Percentiles rank a stretch among this genome's conserved stretches.
phyloP scores from a whole-genome alignment of 2,329 filamentous ascomycete genomes.

The Sarocladium kiliense region DNA sequence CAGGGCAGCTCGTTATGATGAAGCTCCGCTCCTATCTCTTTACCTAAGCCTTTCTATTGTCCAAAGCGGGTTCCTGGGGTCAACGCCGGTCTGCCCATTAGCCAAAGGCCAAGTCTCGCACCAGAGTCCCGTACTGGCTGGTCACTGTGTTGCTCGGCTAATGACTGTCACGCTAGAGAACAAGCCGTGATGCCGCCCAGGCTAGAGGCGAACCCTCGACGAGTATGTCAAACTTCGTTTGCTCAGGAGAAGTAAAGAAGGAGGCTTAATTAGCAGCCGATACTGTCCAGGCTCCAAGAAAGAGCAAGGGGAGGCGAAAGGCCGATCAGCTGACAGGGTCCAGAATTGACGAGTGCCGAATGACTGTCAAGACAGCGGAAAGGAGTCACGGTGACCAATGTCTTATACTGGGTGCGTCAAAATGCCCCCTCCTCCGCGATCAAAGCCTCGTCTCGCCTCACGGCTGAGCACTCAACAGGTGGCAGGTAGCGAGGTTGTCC shows the following conservation, averaged over 20 bases:
- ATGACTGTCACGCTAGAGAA: not conserved
- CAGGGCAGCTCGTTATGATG: not conserved
- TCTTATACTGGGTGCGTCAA: constrained; percentile 6
- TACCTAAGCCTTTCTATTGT: not conserved
- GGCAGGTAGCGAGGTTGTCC: not conserved
- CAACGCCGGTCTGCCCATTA: not conserved
- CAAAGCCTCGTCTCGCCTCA: not conserved
- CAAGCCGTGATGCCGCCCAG: not conserved
- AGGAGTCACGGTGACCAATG: not conserved
- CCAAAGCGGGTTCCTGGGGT: not conserved
- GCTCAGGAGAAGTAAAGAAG: not conserved
- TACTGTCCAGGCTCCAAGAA: not conserved
- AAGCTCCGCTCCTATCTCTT: not conserved
- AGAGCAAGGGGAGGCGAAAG: not conserved
- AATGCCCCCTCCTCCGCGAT: not conserved
- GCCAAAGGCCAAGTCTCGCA: not conserved
- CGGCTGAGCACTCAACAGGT: not conserved
- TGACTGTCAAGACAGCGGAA: constrained; percentile 1
- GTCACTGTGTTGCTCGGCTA: not conserved
- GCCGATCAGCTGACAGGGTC: not conserved
- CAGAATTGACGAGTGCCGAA: not conserved
- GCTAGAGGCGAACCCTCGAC: not conserved
- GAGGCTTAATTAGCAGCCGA: not conserved
- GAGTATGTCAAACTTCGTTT: too few species aligned
- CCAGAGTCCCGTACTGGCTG: not conserved